phyloP scores from a whole-genome alignment of 805 yeast species.

The Metschnikowia amazonensis region DNA sequence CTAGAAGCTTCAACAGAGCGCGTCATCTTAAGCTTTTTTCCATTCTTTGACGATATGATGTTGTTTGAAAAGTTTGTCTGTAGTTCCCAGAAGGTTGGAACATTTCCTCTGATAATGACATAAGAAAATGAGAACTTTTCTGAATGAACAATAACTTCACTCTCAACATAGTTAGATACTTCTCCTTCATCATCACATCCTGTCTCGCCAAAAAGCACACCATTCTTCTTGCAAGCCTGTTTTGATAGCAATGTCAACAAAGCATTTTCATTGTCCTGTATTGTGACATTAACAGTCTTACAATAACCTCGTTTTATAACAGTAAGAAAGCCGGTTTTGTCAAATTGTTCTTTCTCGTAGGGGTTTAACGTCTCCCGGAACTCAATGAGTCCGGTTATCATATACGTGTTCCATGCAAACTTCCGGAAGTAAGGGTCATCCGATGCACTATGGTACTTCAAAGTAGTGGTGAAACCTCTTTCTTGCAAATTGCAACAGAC shows the following conservation, averaged over 20 bases:
- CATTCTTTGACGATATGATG: conserved; percentile 30
- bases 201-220: conserved; percentile 53
- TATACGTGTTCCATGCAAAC: conserved; percentile 50
- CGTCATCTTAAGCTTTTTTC: conserved; percentile 44
- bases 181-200: conserved; percentile 57
- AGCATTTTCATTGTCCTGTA: conserved; percentile 31
- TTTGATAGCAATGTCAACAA: conserved; percentile 49
- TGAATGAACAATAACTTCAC: conserved; percentile 46
- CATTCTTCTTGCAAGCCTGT: conserved; percentile 46
- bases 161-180: conserved; percentile 49
- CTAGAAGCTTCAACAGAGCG: conserved; percentile 52
- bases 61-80: conserved; percentile 40
- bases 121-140: conserved; percentile 41
- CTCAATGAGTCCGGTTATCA: conserved; percentile 43
- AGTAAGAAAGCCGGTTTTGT: conserved; percentile 44
- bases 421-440: conserved; percentile 41
- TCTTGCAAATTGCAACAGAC: conserved; percentile 44
- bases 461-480: conserved; percentile 33
- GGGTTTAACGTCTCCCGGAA: conserved; percentile 43
- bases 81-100: conserved; percentile 53
- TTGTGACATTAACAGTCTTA: conserved; percentile 37
- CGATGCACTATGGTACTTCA: conserved; percentile 19
- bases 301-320: conserved; percentile 52
- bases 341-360: conserved; percentile 41
- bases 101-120: conserved; percentile 49